Evolutionary conservation across 768 basidiomycete species (phyloP).

Genomic region (Pulveroboletus sp.): DNA sequence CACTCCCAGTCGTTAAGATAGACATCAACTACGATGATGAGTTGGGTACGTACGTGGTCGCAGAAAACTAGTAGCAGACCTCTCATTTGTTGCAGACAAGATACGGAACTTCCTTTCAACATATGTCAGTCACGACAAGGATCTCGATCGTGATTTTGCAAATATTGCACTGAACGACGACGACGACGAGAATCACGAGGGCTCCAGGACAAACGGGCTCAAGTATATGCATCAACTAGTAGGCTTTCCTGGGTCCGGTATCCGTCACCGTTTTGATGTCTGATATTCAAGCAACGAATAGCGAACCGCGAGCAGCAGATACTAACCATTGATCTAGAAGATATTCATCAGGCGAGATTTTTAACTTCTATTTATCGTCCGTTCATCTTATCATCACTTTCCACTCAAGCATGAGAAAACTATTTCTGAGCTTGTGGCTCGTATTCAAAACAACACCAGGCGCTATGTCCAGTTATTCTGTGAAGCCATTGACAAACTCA

Average conservation of each 20-base stretch:
- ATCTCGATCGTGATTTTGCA: constrained; percentile 64
- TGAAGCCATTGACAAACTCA: constrained; percentile 85
- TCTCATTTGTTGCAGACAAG: constrained; percentile 43
- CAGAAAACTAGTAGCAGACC: background rate
- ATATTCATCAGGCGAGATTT: constrained; percentile 65
- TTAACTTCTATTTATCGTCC: constrained; percentile 1
- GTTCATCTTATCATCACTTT: constrained; percentile 7
- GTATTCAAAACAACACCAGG: constrained; percentile 81
- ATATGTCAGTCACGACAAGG: constrained; percentile 64
- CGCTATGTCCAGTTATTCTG: constrained; percentile 90
- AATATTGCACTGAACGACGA: constrained; percentile 65
- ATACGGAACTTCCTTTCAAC: constrained; percentile 71
- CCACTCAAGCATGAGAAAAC: constrained; percentile 61
- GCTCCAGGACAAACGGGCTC: constrained; percentile 38
- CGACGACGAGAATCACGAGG: constrained; percentile 33
- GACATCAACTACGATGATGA: constrained; percentile 69
- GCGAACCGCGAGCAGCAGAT: constrained; percentile 93
- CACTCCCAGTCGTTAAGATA: constrained; percentile 59
- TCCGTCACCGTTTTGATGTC: constrained; percentile 19
- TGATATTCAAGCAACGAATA: constrained; percentile 68
- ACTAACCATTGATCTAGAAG: constrained; percentile 86
- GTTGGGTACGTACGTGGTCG: constrained; percentile 45
- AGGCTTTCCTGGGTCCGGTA: constrained; percentile 30
- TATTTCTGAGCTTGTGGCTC: constrained; percentile 68
- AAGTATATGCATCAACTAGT: constrained; percentile 90